Base-by-base conservation (phyloP, 169 alveolate species). In the Plasmodium chabaudi region DNA sequence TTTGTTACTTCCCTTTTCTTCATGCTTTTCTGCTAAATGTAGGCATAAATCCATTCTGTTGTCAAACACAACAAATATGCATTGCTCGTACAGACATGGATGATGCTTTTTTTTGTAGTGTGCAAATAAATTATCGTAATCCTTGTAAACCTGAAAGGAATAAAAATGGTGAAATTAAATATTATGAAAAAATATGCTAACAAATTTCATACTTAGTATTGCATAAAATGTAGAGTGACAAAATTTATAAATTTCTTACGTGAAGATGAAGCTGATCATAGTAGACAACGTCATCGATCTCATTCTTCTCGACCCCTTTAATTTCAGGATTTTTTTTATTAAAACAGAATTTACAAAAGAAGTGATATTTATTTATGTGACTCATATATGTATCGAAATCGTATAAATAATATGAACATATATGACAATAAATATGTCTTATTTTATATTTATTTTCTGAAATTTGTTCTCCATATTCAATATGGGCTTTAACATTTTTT, bases 61-160 rank as follows among this genome's bases (percentile, higher is more conserved):
- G 49, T 92, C 95, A 44, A 88, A 92, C 6, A 92, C 95, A 53
- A 92, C 93, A 74, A 92, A 92, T 64, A 92, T 75, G 34, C 95
- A 92, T 51, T 92, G 87, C 46, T 92, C 95, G 60, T 92, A 89
- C 15, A 89, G 70, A 49, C 95, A 92, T 1, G 95, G 95, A 71
- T 63, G 88, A 15, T 92, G 95, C 23, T 70, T 88, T 53, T 63
- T 73, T 53, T 72, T 92, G 79, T 92, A 92, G 71, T 92, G 95
- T n/a, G 71, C 87, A 10, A 75, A 87, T 23, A 92, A 60, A 21
- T 74, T 61, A 21, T 65, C 77, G 71, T 92, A 92, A 42, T 92
- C 92, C 42, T 60, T 88, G 56, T 92, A 92, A 23, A 92, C 94
- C 87, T 92, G 73, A 19, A 64, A 51, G 47, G 0, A 3, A 69